Conservation (phyloP, 805 yeast genomes). For the Teunomyces stri region DNA sequence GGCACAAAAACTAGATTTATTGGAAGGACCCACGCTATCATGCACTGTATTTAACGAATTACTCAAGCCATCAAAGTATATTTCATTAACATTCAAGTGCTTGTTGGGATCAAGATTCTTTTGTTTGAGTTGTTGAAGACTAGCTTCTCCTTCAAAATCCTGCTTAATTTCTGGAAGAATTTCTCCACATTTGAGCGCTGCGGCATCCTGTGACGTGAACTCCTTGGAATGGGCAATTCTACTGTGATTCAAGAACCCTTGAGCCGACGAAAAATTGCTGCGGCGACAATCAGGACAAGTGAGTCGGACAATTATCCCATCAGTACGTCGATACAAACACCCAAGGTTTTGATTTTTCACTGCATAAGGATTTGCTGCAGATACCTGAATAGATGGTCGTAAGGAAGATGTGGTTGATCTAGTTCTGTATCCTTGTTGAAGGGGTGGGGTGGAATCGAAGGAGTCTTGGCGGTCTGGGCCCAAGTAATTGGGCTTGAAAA, state of each 20-base stretch:
- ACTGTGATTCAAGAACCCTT: slow-evolving; percentile 77
- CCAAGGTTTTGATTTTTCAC: slow-evolving; percentile 27
- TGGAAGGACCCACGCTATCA: slow-evolving; percentile 5
- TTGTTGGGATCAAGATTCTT: slow-evolving; percentile 42
- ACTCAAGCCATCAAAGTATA: slow-evolving; percentile 33
- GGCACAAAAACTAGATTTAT: background rate
- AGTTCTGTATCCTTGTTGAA: slow-evolving; percentile 34
- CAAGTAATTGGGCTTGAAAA: slow-evolving; percentile 9
- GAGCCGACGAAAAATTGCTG: slow-evolving; percentile 72
- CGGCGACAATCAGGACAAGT: slow-evolving; percentile 68
- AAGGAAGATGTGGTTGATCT: slow-evolving; percentile 52
- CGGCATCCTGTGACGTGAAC: slow-evolving; percentile 69
- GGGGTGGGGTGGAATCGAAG: slow-evolving; percentile 4
- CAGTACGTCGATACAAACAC: slow-evolving; percentile 64
- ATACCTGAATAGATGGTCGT: slow-evolving; percentile 11
- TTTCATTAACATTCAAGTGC: slow-evolving; percentile 38
- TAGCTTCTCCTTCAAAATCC: slow-evolving; percentile 48
- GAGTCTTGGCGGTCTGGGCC: slow-evolving; percentile 1
- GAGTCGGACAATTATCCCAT: slow-evolving; percentile 66
- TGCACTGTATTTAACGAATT: slow-evolving; percentile 27
- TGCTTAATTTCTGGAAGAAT: slow-evolving; percentile 54
- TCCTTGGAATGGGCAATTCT: slow-evolving; percentile 72
- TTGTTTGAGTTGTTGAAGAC: slow-evolving; percentile 32
- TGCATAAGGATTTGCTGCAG: background rate
- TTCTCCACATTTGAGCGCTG: slow-evolving; percentile 66